Evolutionary conservation across 2,329 filamentous ascomycete species (phyloP).

Genomic region (Phyllosticta citrichinensis): DNA sequence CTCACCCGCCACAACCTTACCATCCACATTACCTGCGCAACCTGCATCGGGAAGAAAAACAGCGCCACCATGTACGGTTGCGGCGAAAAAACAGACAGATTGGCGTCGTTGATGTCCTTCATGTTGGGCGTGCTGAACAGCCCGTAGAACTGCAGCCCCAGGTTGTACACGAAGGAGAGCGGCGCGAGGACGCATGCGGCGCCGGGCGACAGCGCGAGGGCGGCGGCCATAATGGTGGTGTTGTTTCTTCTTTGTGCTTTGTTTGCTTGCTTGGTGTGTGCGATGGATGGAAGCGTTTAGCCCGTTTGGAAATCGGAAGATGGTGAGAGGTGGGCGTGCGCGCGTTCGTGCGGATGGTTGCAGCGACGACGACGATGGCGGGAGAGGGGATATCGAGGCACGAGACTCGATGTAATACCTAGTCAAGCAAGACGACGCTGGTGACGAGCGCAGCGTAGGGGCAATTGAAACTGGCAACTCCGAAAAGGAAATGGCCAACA

Average conservation of each 20-base stretch:
- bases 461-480: too few relatives aligned
- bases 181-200: slow-evolving; percentile 47
- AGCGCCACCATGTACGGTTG: slow-evolving; percentile 49
- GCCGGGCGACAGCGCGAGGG: slow-evolving; percentile 28
- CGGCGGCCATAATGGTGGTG: slow-evolving; percentile 37
- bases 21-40: slow-evolving; percentile 49
- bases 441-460: too few relatives aligned
- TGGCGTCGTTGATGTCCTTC: slow-evolving; percentile 48
- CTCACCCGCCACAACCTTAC: slow-evolving; percentile 45
- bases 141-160: slow-evolving; percentile 50
- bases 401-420: too few relatives aligned
- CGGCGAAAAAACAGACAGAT: slow-evolving; percentile 49
- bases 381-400: too few relatives aligned
- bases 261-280: background rate
- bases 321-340: too few relatives aligned
- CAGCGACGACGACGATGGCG: too few relatives aligned
- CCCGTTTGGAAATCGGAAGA: too few relatives aligned
- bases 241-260: slow-evolving; percentile 5
- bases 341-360: too few relatives aligned
- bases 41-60: slow-evolving; percentile 53
- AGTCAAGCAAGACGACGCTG: too few relatives aligned
- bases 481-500: too few relatives aligned
- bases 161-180: slow-evolving; percentile 45
- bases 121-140: slow-evolving; percentile 48
- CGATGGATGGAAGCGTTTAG: too few relatives aligned